Percentiles rank a stretch among this genome's conserved stretches.
Evolutionary conservation across 805 yeast species (phyloP).

Genomic region (Yamadazyma paraphyllophila): DNA sequence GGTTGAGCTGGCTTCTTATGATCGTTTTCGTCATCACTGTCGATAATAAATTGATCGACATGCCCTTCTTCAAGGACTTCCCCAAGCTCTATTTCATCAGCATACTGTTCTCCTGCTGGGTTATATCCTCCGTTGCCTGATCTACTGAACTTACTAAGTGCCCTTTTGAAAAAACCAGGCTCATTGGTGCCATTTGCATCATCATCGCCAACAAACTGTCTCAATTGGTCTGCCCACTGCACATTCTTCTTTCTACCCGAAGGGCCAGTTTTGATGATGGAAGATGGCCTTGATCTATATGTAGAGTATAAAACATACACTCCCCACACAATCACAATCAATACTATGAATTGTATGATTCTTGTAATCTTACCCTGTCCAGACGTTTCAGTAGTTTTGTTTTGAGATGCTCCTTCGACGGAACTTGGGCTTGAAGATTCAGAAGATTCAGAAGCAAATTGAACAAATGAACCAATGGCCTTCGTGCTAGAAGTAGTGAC

Average conservation of each 20-base stretch:
- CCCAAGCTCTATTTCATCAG: slow-evolving; percentile 46
- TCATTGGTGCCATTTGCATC: slow-evolving; percentile 24
- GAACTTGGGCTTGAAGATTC: background rate
- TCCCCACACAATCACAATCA: slow-evolving; percentile 40
- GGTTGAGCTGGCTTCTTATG: background rate
- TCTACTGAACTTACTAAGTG: slow-evolving; percentile 32
- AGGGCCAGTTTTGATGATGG: slow-evolving; percentile 38
- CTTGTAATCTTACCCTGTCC: slow-evolving; percentile 26
- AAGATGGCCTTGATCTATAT: slow-evolving; percentile 38
- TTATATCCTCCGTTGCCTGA: slow-evolving; percentile 10
- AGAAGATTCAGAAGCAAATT: slow-evolving; percentile 5
- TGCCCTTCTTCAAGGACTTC: slow-evolving; percentile 18
- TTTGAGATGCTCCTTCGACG: background rate
- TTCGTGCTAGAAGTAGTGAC: background rate
- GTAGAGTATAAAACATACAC: slow-evolving; percentile 36
- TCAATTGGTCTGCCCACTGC: slow-evolving; percentile 47
- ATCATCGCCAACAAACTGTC: slow-evolving; percentile 26
- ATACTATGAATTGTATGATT: slow-evolving; percentile 39
- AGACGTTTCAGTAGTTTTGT: slow-evolving; percentile 1
- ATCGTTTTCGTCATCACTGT: slow-evolving; percentile 46
- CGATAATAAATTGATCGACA: slow-evolving; percentile 45
- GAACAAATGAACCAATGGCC: slow-evolving; percentile 3
- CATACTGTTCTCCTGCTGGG: slow-evolving; percentile 17
- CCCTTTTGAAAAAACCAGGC: slow-evolving; percentile 37
- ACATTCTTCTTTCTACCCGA: slow-evolving; percentile 41